These are phyloP conservation scores for Rhynchosporium agropyri DNA, from an alignment of 2,329 filamentous ascomycete species.

Conservation along the genomic window DNA sequence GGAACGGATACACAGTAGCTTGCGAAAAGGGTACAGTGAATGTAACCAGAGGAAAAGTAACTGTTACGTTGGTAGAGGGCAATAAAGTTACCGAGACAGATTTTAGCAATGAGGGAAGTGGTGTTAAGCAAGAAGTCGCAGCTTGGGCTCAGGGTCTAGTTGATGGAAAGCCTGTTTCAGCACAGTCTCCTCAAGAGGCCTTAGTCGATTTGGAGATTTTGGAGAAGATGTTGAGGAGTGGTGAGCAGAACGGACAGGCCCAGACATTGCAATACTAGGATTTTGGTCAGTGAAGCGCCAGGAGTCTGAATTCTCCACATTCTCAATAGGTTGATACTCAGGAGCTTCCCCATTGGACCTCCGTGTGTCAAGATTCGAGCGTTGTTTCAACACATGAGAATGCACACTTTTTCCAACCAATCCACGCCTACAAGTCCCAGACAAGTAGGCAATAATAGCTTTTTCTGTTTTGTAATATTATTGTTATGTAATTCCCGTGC, in stretches of 20 bases:
- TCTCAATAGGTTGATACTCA: no score
- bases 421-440: no score
- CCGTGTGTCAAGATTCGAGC: no score
- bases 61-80: conserved; percentile 36
- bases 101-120: conserved; percentile 38
- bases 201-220: conserved; percentile 24
- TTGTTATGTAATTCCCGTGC: no score
- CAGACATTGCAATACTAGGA: conserved; percentile 19
- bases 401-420: no score
- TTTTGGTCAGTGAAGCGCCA: background rate
- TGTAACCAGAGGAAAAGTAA: conserved; percentile 34
- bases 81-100: conserved; percentile 34
- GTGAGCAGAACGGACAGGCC: conserved; percentile 20
- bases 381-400: no score
- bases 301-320: no score
- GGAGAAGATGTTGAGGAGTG: conserved; percentile 26
- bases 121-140: conserved; percentile 40
- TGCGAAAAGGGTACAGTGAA: conserved; percentile 42
- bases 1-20: conserved; percentile 39
- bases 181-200: conserved; percentile 24
- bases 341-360: no score
- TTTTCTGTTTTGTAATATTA: background rate
- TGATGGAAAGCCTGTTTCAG: conserved; percentile 33
- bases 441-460: no score
- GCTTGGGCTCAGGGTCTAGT: conserved; percentile 40